Base-by-base conservation (phyloP, 768 basidiomycete species). In the Cytidiella melzeri region DNA sequence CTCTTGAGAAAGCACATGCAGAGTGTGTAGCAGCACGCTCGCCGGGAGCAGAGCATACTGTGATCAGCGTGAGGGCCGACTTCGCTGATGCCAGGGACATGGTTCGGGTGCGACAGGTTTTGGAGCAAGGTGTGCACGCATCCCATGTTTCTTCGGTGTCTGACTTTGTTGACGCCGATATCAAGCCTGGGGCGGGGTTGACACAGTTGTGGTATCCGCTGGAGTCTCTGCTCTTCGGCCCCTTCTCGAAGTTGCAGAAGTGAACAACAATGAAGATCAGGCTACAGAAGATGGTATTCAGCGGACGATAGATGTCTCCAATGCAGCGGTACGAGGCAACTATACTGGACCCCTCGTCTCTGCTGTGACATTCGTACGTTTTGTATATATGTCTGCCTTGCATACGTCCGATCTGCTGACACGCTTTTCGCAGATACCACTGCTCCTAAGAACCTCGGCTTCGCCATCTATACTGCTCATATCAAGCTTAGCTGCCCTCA, bases 191-290 rank as follows among this genome's bases (percentile, higher is more conserved):
- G 69, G 68, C 1, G 88, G 91, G 13, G 56, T 94, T 1, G 92
- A 95, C 64, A 95, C 92, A 0, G 61, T 95, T 4, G 68, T 92
- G 25, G 78, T 95, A 28, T 76, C 79, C 26, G 91, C 92, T 2
- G 93, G 93, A 3, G 87, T 93, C 0, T 89, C 89, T 1, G 83
- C 91, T 10, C 71, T 92, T 2, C 80, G 77, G 45, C 86, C 92
- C 0, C 68, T 95, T 21, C 71, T 93, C 64, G 75, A 79, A 2
- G 66, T 90, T 9, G 84, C 87, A 13, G 85, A 83, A 2, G 69
- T 78, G 0, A 67, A 76, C 12, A 62, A 67, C 34, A 50, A 60
- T 6, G 67, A 69, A 10, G 55, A 61, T 12, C 69, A 76, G 34
- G 72, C 77, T 6, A 69, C 69, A 1, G 57, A 64, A 5, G 77